Percentiles rank a stretch among this genome's conserved stretches.
Evolutionary conservation across 169 alveolate genomes (phyloP).

Genomic region (Cryptosporidium sp.): DNA sequence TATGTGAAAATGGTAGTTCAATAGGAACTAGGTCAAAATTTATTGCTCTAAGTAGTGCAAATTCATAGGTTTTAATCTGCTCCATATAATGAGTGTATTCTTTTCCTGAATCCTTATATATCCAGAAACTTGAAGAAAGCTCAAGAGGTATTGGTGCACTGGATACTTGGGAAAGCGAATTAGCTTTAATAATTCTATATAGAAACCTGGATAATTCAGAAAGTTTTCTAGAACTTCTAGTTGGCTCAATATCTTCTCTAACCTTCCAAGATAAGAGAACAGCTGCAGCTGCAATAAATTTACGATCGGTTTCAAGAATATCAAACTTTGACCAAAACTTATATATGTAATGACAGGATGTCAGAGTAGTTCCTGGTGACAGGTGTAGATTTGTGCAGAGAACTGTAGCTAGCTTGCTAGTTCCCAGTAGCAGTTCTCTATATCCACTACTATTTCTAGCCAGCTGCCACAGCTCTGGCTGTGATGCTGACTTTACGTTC

Average conservation of each 20-base stretch:
- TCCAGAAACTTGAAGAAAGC: constrained; percentile 71
- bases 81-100: constrained; percentile 60
- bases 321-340: constrained; percentile 73
- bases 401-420: constrained; percentile 56
- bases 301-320: constrained; percentile 55
- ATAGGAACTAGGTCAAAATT: constrained; percentile 55
- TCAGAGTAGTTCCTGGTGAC: constrained; percentile 63
- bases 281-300: constrained; percentile 72
- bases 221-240: constrained; percentile 59
- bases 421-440: constrained; percentile 65
- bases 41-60: constrained; percentile 63
- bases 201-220: constrained; percentile 60
- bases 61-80: constrained; percentile 66
- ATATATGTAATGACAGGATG: constrained; percentile 57
- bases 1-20: constrained; percentile 57
- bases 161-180: constrained; percentile 32
- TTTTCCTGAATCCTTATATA: constrained; percentile 66
- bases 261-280: constrained; percentile 63
- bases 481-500: constrained; percentile 21
- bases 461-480: constrained; percentile 43
- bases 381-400: constrained; percentile 49
- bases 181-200: constrained; percentile 66
- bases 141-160: constrained; percentile 18
- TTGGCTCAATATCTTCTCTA: constrained; percentile 64
- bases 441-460: constrained; percentile 51